Percentiles rank a stretch among this genome's conserved stretches.
These are phyloP conservation scores for Apiotrichum mycotoxinovorans DNA, from an alignment of 1,284 basidiomycete species.

Conservation along the genomic window DNA sequence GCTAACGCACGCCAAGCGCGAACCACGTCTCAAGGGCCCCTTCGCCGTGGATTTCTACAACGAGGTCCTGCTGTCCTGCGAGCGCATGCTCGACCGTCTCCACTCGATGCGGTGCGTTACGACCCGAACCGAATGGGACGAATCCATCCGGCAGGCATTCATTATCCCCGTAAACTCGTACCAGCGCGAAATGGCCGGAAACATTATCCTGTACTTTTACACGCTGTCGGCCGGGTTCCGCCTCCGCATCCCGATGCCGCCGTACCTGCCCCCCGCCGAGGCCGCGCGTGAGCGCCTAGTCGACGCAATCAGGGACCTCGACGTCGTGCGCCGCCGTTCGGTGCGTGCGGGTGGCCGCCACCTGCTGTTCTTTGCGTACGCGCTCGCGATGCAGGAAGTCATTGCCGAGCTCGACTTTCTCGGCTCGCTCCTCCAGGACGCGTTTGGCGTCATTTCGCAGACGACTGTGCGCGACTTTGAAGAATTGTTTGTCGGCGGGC, in stretches of 20 bases:
- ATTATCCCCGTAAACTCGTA: slow-evolving; percentile 82
- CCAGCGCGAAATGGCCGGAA: slow-evolving; percentile 81
- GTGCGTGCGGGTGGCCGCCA: slow-evolving; percentile 64
- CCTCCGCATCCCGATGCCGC: slow-evolving; percentile 85
- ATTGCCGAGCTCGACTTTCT: slow-evolving; percentile 78
- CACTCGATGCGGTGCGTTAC: slow-evolving; percentile 96
- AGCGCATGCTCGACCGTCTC: slow-evolving; percentile 77
- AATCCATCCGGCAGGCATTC: slow-evolving; percentile 67
- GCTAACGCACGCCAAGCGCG: slow-evolving; percentile 81
- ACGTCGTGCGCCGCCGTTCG: slow-evolving; percentile 67
- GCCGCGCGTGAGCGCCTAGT: slow-evolving; percentile 73
- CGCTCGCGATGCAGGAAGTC: slow-evolving; percentile 83
- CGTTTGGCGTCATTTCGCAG: slow-evolving; percentile 76
- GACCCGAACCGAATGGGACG: slow-evolving; percentile 75
- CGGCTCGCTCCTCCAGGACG: slow-evolving; percentile 71
- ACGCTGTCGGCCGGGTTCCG: slow-evolving; percentile 80
- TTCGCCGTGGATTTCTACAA: slow-evolving; percentile 81
- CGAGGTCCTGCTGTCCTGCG: slow-evolving; percentile 75
- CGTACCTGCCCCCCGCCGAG: slow-evolving; percentile 90
- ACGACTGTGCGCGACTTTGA: slow-evolving; percentile 65
- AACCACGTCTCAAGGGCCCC: slow-evolving; percentile 89
- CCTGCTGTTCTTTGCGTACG: slow-evolving; percentile 89
- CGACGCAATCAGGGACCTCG: slow-evolving; percentile 73
- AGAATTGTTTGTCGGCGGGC: slow-evolving; percentile 54
- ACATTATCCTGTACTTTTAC: slow-evolving; percentile 88